phyloP scores from a whole-genome alignment of 2,329 filamentous ascomycete genomes.

The Tetracladium maxilliforme region DNA sequence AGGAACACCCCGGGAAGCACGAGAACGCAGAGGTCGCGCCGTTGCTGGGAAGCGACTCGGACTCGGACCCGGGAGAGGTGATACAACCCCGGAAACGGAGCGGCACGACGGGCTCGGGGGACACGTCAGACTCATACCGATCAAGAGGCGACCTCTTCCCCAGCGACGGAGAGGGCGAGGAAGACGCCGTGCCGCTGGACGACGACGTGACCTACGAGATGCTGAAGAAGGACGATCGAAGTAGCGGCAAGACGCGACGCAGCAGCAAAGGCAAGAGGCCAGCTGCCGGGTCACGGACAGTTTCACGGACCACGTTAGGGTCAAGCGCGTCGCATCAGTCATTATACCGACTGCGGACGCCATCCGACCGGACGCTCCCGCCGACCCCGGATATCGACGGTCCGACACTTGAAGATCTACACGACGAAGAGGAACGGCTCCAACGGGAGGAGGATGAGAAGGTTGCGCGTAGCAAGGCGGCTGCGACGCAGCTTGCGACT shows the following conservation, averaged over 20 bases:
- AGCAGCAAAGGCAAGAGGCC: constrained; percentile 45
- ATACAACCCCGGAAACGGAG: constrained; percentile 46
- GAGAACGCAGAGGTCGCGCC: constrained; percentile 48
- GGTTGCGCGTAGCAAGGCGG: constrained; percentile 34
- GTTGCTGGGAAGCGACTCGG: constrained; percentile 47
- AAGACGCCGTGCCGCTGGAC: constrained; percentile 83
- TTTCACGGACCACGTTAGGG: constrained; percentile 27
- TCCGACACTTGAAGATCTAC: constrained; percentile 34
- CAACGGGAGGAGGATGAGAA: constrained; percentile 33
- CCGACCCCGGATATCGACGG: constrained; percentile 20
- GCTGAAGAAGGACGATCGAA: constrained; percentile 61
- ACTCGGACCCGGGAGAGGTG: constrained; percentile 9
- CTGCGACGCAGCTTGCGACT: constrained; percentile 33
- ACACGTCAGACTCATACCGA: constrained; percentile 73
- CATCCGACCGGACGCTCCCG: constrained; percentile 12
- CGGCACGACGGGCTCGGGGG: constrained; percentile 63
- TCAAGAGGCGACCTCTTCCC: constrained; percentile 84
- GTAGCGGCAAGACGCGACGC: constrained; percentile 48
- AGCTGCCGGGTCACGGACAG: constrained; percentile 12
- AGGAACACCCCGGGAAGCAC: constrained; percentile 59
- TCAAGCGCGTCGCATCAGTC: constrained; percentile 15
- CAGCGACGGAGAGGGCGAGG: constrained; percentile 72
- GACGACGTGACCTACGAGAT: constrained; percentile 84
- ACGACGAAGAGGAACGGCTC: constrained; percentile 32
- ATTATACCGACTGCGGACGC: constrained; percentile 6